Base-by-base conservation (phyloP, 2,329 filamentous ascomycete genomes). In the Arachnomyces sp. region DNA sequence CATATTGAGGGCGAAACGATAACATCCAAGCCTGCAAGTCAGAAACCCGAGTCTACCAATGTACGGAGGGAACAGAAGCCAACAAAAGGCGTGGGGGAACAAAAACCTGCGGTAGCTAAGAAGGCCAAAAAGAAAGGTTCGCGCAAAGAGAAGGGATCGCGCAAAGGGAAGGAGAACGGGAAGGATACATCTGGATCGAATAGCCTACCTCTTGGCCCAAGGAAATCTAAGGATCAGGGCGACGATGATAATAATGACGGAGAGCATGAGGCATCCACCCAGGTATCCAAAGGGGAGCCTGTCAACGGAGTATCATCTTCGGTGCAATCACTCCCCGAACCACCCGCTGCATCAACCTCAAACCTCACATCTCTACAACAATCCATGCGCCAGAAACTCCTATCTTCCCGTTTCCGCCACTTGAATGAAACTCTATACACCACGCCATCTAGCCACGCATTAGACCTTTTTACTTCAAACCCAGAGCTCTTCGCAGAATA, bases 401-500 rank as follows among this genome's bases (percentile, higher is more conserved):
- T 94, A 47, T 93, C 89, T 7, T 89, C 92, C 1, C 88, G 92
- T 43, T 98, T 98, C 76, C 87, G 92, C 48, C 88, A 96, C 65
- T 80, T 98, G 46, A 98, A 98, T 63, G 85, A 98, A 69, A 90
- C 87, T 0, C 80, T 98, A 11, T 98, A 98, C 69, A 96, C 90
- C 3, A 86, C 82, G 6, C 86, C 89, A 1, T 98, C 92, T 0
- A 71, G 73, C 28, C 80, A 92, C 49, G 85, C 92, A n/a, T 79
- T 92, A 52, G 68, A 75, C 37, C 78, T 96, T 16, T 96, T 98
- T 69, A 72, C 78, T 38, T 73, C 84, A 28, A 86, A 86, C 36
- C 92, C 92, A 0, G 86, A 94, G 58, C 89, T 96, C 75, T 98
- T 96, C 67, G 75, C 79, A 51, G 89, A 96, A 66, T 98, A 98